A percentile compares a stretch with the other conserved stretches of the same genome.
These are phyloP conservation scores for Salix viminalis DNA, from an alignment of 345 rosid genomes.

Conservation along the genomic window DNA sequence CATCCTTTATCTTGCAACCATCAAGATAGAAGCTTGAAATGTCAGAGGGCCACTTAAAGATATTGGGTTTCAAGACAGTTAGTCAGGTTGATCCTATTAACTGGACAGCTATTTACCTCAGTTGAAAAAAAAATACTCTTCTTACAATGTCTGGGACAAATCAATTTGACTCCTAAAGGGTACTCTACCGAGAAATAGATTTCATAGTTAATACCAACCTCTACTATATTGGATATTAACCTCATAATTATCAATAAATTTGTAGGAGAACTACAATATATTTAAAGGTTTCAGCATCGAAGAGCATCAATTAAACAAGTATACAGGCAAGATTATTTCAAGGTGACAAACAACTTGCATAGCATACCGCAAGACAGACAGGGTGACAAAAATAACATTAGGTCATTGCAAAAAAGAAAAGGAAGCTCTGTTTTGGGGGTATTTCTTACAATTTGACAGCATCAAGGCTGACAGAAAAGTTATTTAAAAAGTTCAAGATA, in stretches of 20 bases:
- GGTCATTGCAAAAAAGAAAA: not conserved
- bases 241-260: not conserved
- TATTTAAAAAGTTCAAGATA: constrained; percentile 10
- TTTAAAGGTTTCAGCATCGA: not conserved
- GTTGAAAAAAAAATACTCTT: not conserved
- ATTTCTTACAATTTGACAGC: not conserved
- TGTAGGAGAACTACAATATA: not conserved
- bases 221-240: not conserved
- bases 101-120: not conserved
- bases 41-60: not conserved
- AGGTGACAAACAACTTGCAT: not conserved
- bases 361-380: not conserved
- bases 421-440: not conserved
- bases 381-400: not conserved
- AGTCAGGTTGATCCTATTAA: not conserved
- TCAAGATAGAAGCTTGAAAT: not conserved
- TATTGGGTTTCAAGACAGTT: not conserved
- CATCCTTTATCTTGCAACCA: not conserved
- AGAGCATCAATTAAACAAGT: not conserved
- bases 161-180: not conserved
- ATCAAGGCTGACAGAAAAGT: constrained; percentile 1
- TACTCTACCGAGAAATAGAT: not conserved
- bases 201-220: not conserved
- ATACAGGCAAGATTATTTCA: not conserved
- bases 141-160: not conserved